Percentiles rank a stretch among this genome's conserved stretches.
Conservation (phyloP, 2,329 filamentous ascomycete genomes). For the Eutypella sp. region DNA sequence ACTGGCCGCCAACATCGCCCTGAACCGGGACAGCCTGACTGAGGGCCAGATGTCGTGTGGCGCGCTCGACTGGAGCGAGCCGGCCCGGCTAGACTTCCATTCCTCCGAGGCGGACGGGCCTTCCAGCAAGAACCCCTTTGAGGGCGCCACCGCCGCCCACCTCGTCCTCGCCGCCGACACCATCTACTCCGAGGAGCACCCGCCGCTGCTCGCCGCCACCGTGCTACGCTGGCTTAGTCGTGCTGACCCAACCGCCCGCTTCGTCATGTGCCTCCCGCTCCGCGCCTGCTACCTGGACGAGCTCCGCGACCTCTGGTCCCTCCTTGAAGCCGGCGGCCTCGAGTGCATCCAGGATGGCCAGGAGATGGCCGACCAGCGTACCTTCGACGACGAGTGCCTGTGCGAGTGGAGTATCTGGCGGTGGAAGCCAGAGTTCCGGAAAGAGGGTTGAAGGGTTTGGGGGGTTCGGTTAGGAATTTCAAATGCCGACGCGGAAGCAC, state of each 20-base stretch:
- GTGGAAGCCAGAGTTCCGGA: slow-evolving; percentile 24
- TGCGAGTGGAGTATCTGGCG: slow-evolving; percentile 33
- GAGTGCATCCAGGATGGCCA: slow-evolving; percentile 29
- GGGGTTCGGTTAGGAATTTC: not conserved
- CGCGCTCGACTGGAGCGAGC: slow-evolving; percentile 32
- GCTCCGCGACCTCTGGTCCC: slow-evolving; percentile 34
- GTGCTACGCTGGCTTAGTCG: slow-evolving; percentile 30
- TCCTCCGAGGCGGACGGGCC: too few species aligned
- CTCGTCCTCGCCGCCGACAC: slow-evolving; percentile 37
- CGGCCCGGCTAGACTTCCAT: slow-evolving; percentile 16
- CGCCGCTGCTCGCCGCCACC: slow-evolving; percentile 29
- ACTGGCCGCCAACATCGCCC: slow-evolving; percentile 25
- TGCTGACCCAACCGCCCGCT: slow-evolving; percentile 19
- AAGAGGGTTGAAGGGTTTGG: not conserved
- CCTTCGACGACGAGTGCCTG: slow-evolving; percentile 31
- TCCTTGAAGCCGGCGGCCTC: slow-evolving; percentile 31
- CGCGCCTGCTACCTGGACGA: slow-evolving; percentile 37
- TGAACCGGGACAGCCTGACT: slow-evolving; percentile 20
- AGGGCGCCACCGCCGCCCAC: slow-evolving; percentile 21
- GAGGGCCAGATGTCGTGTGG: slow-evolving; percentile 17
- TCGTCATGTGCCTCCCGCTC: slow-evolving; percentile 34
- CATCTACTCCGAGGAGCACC: slow-evolving; percentile 36
- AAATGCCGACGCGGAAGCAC: too few species aligned
- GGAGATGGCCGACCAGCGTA: slow-evolving; percentile 19
- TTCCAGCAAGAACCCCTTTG: slow-evolving; percentile 6